Evolutionary conservation across 768 basidiomycete genomes (phyloP).

Genomic region (Rhizopogon rudus): DNA sequence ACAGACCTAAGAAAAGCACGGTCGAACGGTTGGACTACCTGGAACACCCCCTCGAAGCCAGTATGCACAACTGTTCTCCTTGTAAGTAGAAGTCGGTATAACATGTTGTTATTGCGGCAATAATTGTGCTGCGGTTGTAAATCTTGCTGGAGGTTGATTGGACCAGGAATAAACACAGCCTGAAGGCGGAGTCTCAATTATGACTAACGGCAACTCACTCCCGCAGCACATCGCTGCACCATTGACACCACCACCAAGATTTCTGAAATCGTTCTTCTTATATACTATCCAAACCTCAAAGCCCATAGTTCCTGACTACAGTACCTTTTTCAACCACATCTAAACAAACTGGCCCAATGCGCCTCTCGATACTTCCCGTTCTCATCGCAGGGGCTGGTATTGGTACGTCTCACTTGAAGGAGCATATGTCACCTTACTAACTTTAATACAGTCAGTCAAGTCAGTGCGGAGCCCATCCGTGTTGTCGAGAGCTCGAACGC

Average conservation of each 20-base stretch:
- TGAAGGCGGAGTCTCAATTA: neutral
- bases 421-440: neutral
- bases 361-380: conserved; percentile 30
- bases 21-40: neutral
- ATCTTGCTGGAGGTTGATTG: too few species aligned
- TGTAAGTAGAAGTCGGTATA: too few species aligned
- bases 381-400: conserved; percentile 32
- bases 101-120: too few species aligned
- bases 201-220: neutral
- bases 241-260: neutral
- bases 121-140: too few species aligned
- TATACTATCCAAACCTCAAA: neutral
- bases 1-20: neutral
- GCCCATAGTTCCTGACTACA: neutral
- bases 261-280: neutral
- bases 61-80: too few species aligned
- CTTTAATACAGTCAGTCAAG: conserved; percentile 26
- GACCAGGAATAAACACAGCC: neutral
- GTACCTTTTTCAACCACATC: neutral
- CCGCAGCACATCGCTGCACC: neutral
- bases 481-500: conserved; percentile 29
- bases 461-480: conserved; percentile 46
- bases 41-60: too few species aligned
- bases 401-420: conserved; percentile 17
- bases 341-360: conserved; percentile 24